A percentile compares a stretch with the other conserved stretches of the same genome.
These are phyloP conservation scores for Kodamaea sp. DNA, from an alignment of 1,139 yeast species.

Conservation along the genomic window DNA sequence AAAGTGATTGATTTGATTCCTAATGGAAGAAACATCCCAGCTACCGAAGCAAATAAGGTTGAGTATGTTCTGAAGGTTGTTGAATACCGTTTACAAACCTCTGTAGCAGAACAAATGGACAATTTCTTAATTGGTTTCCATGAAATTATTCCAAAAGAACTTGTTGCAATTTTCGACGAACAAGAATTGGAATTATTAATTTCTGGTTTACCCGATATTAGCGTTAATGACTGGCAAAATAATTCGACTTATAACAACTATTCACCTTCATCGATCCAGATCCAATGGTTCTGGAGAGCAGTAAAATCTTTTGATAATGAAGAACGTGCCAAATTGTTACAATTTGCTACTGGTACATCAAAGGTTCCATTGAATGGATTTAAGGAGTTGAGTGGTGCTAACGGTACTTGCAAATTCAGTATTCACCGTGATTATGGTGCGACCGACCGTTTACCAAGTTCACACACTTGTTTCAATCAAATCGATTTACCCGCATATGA, in stretches of 20 bases:
- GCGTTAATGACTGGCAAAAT: conserved; percentile 91
- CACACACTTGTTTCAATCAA: conserved; percentile 96
- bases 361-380: conserved; percentile 96
- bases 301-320: conserved; percentile 92
- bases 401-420: conserved; percentile 82
- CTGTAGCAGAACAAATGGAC: conserved; percentile 85
- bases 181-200: conserved; percentile 91
- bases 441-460: conserved; percentile 84
- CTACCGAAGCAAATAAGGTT: conserved; percentile 85
- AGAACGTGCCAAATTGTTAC: conserved; percentile 89
- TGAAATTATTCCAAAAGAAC: conserved; percentile 84
- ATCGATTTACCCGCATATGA: conserved; percentile 92
- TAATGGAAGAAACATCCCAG: conserved; percentile 78
- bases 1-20: conserved; percentile 76
- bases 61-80: conserved; percentile 86
- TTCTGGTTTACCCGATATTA: conserved; percentile 94
- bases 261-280: conserved; percentile 78
- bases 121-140: conserved; percentile 85
- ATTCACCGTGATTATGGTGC: conserved; percentile 89
- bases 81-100: conserved; percentile 77
- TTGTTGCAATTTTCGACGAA: conserved; percentile 87
- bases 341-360: conserved; percentile 96
- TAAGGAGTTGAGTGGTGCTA: conserved; percentile 83
- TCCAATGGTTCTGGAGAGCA: conserved; percentile 98
- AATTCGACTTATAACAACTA: conserved; percentile 83